A percentile compares a stretch with the other conserved stretches of the same genome.
Conservation (phyloP, 345 rosid genomes). For the Punica granatum region DNA sequence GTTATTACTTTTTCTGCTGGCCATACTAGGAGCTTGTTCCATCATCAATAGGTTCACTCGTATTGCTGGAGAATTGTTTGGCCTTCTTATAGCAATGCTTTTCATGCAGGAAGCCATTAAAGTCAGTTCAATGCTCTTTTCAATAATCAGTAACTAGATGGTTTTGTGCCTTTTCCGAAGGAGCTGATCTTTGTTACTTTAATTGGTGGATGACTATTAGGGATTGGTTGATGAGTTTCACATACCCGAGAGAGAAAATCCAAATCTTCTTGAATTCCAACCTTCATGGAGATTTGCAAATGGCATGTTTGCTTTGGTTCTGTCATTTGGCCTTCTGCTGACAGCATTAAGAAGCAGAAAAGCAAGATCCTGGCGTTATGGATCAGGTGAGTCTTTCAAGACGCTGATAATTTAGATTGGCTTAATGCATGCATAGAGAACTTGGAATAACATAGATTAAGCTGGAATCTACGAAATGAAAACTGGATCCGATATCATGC, state of each 20-base stretch:
- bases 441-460: neutral
- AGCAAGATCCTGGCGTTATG: conserved; percentile 89
- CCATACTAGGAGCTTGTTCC: conserved; percentile 83
- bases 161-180: neutral
- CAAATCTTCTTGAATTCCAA: conserved; percentile 47
- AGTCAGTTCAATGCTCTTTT: conserved; percentile 27
- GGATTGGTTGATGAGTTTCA: conserved; percentile 86
- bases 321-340: conserved; percentile 71
- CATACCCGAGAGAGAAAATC: conserved; percentile 67
- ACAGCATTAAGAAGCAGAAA: conserved; percentile 70
- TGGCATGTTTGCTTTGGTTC: conserved; percentile 85
- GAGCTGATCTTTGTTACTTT: neutral
- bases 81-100: conserved; percentile 88
- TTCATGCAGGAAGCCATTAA: conserved; percentile 91
- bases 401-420: neutral
- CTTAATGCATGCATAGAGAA: neutral
- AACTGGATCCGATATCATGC: neutral
- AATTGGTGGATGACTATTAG: conserved; percentile 21
- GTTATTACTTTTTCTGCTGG: conserved; percentile 70
- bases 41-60: conserved; percentile 93
- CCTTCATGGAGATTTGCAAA: conserved; percentile 88
- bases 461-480: neutral
- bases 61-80: conserved; percentile 86
- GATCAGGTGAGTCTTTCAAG: conserved; percentile 48
- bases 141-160: neutral